Conservation (phyloP, 495 filamentous ascomycete genomes). For the Talaromyces stipitatus region DNA sequence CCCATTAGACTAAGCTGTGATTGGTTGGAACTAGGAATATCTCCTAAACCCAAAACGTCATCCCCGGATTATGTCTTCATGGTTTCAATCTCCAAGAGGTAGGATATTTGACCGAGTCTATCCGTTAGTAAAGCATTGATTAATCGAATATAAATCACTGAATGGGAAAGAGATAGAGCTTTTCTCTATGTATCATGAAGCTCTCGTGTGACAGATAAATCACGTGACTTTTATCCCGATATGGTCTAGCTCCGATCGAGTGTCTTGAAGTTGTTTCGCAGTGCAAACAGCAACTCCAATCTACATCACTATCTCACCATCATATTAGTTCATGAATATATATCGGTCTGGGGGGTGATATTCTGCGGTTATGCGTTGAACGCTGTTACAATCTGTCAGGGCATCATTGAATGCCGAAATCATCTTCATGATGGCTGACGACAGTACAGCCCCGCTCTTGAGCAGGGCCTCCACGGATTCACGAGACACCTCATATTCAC, state of each 20-base stretch:
- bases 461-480: conserved; percentile 13
- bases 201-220: not conserved
- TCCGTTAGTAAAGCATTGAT: no score
- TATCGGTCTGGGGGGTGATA: no score
- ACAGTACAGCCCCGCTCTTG: conserved; percentile 20
- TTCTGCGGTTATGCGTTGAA: not conserved
- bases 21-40: not conserved
- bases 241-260: not conserved
- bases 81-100: not conserved
- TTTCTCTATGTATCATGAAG: not conserved
- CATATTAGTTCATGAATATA: not conserved
- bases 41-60: not conserved
- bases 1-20: not conserved
- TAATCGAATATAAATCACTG: no score
- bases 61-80: not conserved
- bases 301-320: not conserved
- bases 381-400: not conserved
- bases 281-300: not conserved
- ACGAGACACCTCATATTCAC: conserved; percentile 8
- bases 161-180: no score
- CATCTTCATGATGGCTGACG: conserved; percentile 8
- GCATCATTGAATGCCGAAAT: not conserved
- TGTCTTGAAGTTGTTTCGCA: not conserved
- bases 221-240: not conserved
- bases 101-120: no score